phyloP scores from a whole-genome alignment of 371 early-diverging fungal genomes.

The Dichotomocladium elegans region DNA sequence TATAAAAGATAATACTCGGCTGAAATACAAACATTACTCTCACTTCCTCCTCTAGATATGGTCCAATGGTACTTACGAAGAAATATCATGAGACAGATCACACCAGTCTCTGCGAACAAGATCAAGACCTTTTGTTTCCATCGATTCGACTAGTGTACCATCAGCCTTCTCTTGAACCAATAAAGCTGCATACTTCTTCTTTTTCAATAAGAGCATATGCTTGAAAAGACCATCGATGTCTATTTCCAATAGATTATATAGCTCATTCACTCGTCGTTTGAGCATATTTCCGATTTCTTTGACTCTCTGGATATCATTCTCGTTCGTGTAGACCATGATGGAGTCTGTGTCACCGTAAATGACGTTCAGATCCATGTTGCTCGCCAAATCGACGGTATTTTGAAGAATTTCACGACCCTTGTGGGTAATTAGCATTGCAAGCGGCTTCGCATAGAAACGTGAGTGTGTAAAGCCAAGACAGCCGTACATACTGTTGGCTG shows the following conservation, averaged over 20 bases:
- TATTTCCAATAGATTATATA: constrained; percentile 93
- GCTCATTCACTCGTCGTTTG: constrained; percentile 85
- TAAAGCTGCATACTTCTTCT: constrained; percentile 99
- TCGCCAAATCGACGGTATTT: constrained; percentile 90
- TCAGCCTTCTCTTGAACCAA: constrained; percentile 60
- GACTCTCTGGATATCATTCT: constrained; percentile 71
- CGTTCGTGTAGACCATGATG: constrained; percentile 98
- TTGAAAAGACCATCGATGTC: constrained; percentile 97
- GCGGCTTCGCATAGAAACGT: constrained; percentile 97
- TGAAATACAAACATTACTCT: constrained; percentile 19
- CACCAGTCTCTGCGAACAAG: constrained; percentile 99
- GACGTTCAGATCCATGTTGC: constrained; percentile 76
- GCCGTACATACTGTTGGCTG: constrained; percentile 99
- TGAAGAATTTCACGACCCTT: constrained; percentile 98
- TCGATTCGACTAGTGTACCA: constrained; percentile 52
- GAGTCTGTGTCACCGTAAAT: constrained; percentile 99
- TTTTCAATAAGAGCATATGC: constrained; percentile 95
- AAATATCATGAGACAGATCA: constrained; percentile 86
- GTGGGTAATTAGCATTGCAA: constrained; percentile 97
- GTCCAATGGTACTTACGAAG: constrained; percentile 56
- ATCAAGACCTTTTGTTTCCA: constrained; percentile 99
- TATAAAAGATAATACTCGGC: constrained; percentile 75
- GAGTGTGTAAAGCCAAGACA: constrained; percentile 97
- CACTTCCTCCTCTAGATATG: too few relatives aligned
- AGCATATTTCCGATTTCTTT: constrained; percentile 80